phyloP scores from a whole-genome alignment of 306 rosid genomes.

The Neltuma alba region DNA sequence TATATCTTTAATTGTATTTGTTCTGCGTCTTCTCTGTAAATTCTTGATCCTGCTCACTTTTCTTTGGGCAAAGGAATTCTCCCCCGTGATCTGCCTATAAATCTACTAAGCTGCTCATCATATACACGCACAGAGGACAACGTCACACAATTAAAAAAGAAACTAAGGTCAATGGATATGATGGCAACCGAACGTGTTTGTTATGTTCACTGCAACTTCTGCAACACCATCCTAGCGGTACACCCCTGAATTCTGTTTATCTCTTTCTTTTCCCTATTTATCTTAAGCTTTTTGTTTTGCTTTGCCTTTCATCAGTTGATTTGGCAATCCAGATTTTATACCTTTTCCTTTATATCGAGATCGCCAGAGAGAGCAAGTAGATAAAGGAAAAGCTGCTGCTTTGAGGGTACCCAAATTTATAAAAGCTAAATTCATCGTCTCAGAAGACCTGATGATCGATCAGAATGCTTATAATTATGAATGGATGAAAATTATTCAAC shows the following conservation, averaged over 20 bases:
- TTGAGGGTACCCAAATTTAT: not conserved
- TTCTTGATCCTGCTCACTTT: constrained; percentile 39
- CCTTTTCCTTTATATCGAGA: constrained; percentile 26
- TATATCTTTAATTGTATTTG: constrained; percentile 10
- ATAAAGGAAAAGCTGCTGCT: constrained; percentile 23
- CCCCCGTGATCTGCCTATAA: constrained; percentile 47
- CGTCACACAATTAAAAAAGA: constrained; percentile 1
- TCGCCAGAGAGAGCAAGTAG: constrained; percentile 23
- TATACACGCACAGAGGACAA: constrained; percentile 27
- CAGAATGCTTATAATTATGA: not conserved
- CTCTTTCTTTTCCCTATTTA: constrained; percentile 5
- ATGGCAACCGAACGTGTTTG: constrained; percentile 96
- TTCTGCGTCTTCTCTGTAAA: constrained; percentile 33
- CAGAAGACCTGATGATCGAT: constrained; percentile 19
- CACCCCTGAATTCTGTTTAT: constrained; percentile 42
- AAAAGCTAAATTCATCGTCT: constrained; percentile 11
- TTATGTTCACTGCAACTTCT: constrained; percentile 99
- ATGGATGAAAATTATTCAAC: not conserved
- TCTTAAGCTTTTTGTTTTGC: constrained; percentile 37
- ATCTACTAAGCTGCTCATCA: constrained; percentile 7
- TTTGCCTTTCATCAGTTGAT: constrained; percentile 50
- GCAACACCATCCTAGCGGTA: constrained; percentile 99
- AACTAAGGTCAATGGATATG: constrained; percentile 84
- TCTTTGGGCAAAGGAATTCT: constrained; percentile 40
- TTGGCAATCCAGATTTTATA: constrained; percentile 30